phyloP scores from a whole-genome alignment of 345 rosid species.

The Barbarea vulgaris region DNA sequence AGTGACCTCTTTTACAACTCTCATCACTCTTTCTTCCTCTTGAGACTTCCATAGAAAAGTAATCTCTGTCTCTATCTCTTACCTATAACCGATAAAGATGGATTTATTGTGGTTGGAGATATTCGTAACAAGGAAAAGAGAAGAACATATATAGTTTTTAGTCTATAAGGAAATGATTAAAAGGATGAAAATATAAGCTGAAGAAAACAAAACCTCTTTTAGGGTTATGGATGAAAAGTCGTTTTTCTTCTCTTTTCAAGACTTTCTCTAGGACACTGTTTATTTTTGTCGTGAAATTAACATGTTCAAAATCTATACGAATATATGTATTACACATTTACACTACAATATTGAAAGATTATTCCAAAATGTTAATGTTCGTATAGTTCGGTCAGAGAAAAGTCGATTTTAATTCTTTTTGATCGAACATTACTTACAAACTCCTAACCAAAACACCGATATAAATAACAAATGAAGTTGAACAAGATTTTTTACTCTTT shows the following conservation, averaged over 20 bases:
- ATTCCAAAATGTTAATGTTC: no score
- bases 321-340: no score
- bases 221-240: conserved; percentile 37
- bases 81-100: not conserved
- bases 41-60: conserved; percentile 18
- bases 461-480: no score
- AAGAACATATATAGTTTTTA: not conserved
- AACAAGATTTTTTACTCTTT: no score
- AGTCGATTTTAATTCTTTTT: no score
- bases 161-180: conserved; percentile 14
- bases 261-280: not conserved
- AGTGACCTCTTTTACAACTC: conserved; percentile 50
- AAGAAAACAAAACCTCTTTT: not conserved
- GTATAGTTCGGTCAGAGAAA: no score
- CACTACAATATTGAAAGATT: no score
- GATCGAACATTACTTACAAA: no score
- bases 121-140: not conserved
- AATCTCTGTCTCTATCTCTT: not conserved
- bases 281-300: not conserved
- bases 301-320: not conserved
- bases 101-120: not conserved
- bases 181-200: conserved; percentile 4
- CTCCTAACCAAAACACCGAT: no score
- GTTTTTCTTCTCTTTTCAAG: conserved; percentile 25
- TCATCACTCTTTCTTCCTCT: conserved; percentile 26